Base-by-base conservation (phyloP, 2,329 filamentous ascomycete species). In the Verticillium albo-atrum region DNA sequence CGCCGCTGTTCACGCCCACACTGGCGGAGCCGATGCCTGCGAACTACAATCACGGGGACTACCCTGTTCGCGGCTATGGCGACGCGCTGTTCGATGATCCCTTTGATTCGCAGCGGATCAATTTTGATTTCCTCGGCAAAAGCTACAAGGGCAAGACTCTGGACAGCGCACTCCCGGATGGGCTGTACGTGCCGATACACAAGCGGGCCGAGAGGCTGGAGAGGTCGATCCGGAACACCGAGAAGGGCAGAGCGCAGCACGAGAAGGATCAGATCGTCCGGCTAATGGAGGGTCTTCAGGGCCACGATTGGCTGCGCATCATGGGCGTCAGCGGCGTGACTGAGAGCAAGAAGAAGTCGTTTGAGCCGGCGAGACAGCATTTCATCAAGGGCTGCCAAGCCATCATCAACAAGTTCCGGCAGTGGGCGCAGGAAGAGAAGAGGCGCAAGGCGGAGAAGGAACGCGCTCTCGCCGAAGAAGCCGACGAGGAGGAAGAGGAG, bases 381-480 rank as follows among this genome's bases (percentile, higher is more conserved):
- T 96, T 97, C 70, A 89, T 97, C 67, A 84, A 82, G 59, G 92
- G 96, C 62, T 93, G 96, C 60, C 83, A 91, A 63, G 82, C 83
- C 0, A 88, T 98, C 30, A 81, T 98, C 23, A 87, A 91, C 63
- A 98, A 97, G 71, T 98, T 97, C 71, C 85, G 87, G 56, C 80
- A 85, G 58, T 98, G 93, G 93, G 92, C 88, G 63, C 84, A 93
- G 62, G 91, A 96, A 71, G 95, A 99, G 73, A 96, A 93, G 77
- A 85, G 89, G 51, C 81, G 91, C 61, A 92, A 92, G 73, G 76
- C 86, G 3, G 89, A 92, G 68, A 91, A 88, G 68, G 91, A 94
- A 61, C 87, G 87, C 54, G 82, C 81, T 3, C 71, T 79, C 25
- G 77, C 78, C 5, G 74, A 82, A 26, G 76, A 80, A 50, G 81